A percentile compares a stretch with the other conserved stretches of the same genome.
Evolutionary conservation across 2,329 filamentous ascomycete species (phyloP).

Genomic region (Fusarium odoratissimum): DNA sequence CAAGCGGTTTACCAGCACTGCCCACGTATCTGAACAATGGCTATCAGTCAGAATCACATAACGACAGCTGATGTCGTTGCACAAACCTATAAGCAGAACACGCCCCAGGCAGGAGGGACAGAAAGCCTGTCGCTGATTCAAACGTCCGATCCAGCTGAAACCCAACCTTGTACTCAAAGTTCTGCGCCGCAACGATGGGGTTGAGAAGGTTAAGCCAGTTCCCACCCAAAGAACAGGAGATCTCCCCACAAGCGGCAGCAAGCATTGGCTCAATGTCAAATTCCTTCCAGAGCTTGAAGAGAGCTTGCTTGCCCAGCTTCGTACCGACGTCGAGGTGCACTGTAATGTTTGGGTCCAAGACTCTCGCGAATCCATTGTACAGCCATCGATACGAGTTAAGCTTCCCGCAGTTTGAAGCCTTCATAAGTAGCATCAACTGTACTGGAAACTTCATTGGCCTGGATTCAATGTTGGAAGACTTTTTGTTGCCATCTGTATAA

Average conservation of each 20-base stretch:
- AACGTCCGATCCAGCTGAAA: slow-evolving; percentile 2
- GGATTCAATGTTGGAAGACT: rapidly evolving
- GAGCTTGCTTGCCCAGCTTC: neutral
- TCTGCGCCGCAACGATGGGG: neutral
- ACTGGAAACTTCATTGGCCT: neutral
- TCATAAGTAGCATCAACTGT: neutral
- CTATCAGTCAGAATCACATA: rapidly evolving
- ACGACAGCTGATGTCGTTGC: too few relatives aligned
- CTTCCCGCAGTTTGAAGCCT: neutral
- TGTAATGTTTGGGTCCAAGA: neutral
- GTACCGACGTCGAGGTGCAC: neutral
- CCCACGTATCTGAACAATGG: neutral
- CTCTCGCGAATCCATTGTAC: neutral
- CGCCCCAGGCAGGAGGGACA: neutral
- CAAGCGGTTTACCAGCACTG: neutral
- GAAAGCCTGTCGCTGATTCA: neutral
- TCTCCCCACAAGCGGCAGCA: neutral
- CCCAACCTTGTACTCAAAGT: slow-evolving; percentile 13
- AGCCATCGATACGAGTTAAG: slow-evolving; percentile 15
- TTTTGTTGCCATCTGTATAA: neutral
- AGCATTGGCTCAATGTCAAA: neutral
- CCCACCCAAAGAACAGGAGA: neutral
- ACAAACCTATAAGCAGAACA: neutral
- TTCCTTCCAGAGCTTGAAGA: neutral
- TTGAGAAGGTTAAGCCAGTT: neutral